Evolutionary conservation across 73 alveolate species (phyloP).

Genomic region (Tetrahymena borealis): DNA sequence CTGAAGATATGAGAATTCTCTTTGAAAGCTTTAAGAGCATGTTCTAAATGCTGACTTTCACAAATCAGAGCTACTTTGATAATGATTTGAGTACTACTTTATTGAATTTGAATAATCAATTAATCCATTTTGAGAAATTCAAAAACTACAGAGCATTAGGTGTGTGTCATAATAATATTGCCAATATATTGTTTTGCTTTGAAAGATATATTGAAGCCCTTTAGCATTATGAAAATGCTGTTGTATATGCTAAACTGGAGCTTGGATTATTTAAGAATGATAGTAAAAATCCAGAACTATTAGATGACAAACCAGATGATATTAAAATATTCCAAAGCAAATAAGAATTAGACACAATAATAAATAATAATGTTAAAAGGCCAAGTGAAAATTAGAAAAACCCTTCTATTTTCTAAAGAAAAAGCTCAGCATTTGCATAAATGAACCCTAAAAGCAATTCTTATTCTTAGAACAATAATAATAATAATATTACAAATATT

Average conservation of each 20-base stretch:
- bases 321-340: neutral
- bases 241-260: neutral
- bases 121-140: neutral
- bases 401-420: neutral
- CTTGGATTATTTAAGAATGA: neutral
- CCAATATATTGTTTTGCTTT: neutral
- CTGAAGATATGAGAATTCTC: neutral
- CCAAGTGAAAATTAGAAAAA: neutral
- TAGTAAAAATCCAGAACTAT: neutral
- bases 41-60: neutral
- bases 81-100: neutral
- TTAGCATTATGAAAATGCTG: neutral
- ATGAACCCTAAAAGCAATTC: neutral
- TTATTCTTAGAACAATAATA: neutral
- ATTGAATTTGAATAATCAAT: neutral
- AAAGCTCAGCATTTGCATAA: neutral
- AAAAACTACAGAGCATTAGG: neutral
- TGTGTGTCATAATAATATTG: neutral
- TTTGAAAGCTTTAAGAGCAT: neutral
- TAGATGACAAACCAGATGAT: neutral
- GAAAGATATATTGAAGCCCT: neutral
- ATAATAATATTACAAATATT: neutral
- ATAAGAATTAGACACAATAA: neutral
- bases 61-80: neutral
- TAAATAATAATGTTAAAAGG: neutral